Conservation (phyloP, 192 early-diverging fungal genomes). For the Gonapodya sp. region DNA sequence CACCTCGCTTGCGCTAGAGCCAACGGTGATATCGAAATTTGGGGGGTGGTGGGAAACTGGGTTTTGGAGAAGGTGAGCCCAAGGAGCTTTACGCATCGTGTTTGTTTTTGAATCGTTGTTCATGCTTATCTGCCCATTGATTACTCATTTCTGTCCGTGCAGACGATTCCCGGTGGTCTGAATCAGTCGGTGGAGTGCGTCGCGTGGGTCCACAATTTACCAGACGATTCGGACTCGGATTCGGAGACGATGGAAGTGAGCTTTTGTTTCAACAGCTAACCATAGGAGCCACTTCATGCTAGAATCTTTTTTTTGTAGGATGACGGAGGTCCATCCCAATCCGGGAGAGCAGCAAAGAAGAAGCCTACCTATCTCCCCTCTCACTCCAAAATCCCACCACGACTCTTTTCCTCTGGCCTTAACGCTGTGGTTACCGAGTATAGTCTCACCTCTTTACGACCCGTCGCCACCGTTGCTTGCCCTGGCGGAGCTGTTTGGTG, state of each 20-base stretch:
- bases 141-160: neutral
- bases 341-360: too few relatives aligned
- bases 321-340: slow-evolving; percentile 29
- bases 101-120: neutral
- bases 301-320: slow-evolving; percentile 11
- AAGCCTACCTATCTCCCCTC: slow-evolving; percentile 24
- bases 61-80: slow-evolving; percentile 65
- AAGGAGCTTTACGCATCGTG: neutral
- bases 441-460: slow-evolving; percentile 55
- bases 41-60: slow-evolving; percentile 62
- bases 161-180: slow-evolving; percentile 71
- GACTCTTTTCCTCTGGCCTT: slow-evolving; percentile 79
- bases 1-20: slow-evolving; percentile 73
- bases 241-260: neutral
- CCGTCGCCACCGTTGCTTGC: slow-evolving; percentile 54
- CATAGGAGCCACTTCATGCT: too few relatives aligned
- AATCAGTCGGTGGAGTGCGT: slow-evolving; percentile 69
- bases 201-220: slow-evolving; percentile 69
- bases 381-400: slow-evolving; percentile 32
- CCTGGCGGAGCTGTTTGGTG: slow-evolving; percentile 93
- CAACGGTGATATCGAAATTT: slow-evolving; percentile 91
- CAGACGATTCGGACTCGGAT: neutral
- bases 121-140: neutral
- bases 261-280: too few relatives aligned
- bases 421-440: slow-evolving; percentile 81